phyloP scores from a whole-genome alignment of 306 rosid genomes.

The Vigna unguiculata region DNA sequence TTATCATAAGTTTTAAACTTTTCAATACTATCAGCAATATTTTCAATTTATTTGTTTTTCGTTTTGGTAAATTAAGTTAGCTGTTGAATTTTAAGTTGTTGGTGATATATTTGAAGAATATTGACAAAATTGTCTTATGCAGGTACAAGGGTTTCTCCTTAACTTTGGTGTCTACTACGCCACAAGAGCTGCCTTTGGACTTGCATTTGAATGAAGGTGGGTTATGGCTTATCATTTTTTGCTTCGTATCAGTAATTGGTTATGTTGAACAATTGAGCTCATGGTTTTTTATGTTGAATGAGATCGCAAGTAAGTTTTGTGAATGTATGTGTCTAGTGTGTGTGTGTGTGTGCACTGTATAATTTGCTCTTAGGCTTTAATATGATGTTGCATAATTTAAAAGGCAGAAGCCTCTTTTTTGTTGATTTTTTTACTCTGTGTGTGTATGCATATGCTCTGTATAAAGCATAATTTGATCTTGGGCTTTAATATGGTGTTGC shows the following conservation, averaged over 20 bases:
- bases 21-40: slow-evolving; percentile 16
- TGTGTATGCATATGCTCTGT: neutral
- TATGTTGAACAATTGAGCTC: neutral
- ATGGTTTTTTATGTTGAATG: slow-evolving; percentile 78
- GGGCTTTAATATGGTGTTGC: neutral
- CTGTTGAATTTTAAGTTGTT: slow-evolving; percentile 22
- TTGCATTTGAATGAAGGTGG: slow-evolving; percentile 91
- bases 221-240: slow-evolving; percentile 47
- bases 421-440: neutral
- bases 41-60: neutral
- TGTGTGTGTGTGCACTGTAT: no score
- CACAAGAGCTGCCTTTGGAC: slow-evolving; percentile 96
- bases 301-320: slow-evolving; percentile 78
- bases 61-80: slow-evolving; percentile 15
- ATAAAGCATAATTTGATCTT: slow-evolving; percentile 17
- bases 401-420: no score
- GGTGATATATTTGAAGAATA: slow-evolving; percentile 33
- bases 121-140: slow-evolving; percentile 50
- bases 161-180: slow-evolving; percentile 96
- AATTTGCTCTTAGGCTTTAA: no score
- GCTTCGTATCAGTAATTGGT: slow-evolving; percentile 34
- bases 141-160: slow-evolving; percentile 97
- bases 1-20: slow-evolving; percentile 43
- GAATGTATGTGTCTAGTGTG: no score
- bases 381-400: no score